Percentiles rank a stretch among this genome's conserved stretches.
These are phyloP conservation scores for Fusarium sambucinum DNA, from an alignment of 2,329 filamentous ascomycete species.

Conservation along the genomic window DNA sequence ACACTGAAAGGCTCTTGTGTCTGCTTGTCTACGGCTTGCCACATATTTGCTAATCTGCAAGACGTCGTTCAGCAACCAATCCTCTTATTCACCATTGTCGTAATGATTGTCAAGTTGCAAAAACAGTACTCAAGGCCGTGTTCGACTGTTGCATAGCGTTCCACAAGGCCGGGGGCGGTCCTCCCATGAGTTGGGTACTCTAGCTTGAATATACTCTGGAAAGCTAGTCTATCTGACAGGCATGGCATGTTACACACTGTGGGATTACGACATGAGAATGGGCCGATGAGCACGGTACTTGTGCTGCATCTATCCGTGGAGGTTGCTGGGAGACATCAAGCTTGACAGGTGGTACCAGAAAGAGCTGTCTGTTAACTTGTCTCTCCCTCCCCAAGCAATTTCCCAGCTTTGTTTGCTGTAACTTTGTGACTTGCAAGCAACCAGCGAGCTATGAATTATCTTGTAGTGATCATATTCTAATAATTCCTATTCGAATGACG, in stretches of 20 bases:
- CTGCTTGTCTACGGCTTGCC: constrained; percentile 11
- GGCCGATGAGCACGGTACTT: constrained; percentile 22
- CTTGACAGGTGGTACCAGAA: constrained; percentile 22
- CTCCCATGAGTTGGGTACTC: background rate
- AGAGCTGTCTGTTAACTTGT: constrained; percentile 2
- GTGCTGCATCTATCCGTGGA: constrained; percentile 4
- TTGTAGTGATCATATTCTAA: background rate
- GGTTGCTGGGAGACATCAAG: constrained; percentile 19
- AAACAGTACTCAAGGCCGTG: constrained; percentile 22
- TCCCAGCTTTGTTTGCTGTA: background rate
- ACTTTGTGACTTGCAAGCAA: background rate
- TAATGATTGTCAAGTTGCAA: constrained; percentile 9
- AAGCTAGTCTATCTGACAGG: constrained; percentile 20
- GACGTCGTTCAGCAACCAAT: background rate
- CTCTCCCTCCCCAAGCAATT: background rate
- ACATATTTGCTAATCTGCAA: constrained; percentile 9
- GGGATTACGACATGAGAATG: constrained; percentile 14
- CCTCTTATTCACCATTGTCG: too few relatives aligned
- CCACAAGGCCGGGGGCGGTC: background rate
- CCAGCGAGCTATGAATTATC: background rate
- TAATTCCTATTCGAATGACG: background rate
- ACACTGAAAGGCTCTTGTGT: background rate
- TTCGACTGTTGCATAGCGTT: constrained; percentile 24
- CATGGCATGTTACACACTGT: constrained; percentile 25
- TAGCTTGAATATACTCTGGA: background rate